Percentiles rank a stretch among this genome's conserved stretches.
Evolutionary conservation across 495 filamentous ascomycete species (phyloP).

Genomic region (Xylaria curta): DNA sequence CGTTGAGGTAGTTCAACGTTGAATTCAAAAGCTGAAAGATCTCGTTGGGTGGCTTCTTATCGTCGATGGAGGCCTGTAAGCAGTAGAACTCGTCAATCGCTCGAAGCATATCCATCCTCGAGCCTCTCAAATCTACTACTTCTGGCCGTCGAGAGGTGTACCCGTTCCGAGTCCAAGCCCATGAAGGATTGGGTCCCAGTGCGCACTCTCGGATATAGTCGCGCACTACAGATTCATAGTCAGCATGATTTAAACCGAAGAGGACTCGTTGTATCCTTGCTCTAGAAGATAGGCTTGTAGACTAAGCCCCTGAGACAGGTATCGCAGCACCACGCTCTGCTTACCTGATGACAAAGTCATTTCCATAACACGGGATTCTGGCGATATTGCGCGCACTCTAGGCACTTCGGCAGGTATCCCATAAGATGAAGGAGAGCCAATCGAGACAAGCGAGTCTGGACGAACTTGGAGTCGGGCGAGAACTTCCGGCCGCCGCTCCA

Average conservation of each 20-base stretch:
- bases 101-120: slow-evolving; percentile 20
- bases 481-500: slow-evolving; percentile 25
- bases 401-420: slow-evolving; percentile 10
- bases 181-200: slow-evolving; percentile 14
- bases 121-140: slow-evolving; percentile 7
- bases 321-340: background rate
- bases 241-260: slow-evolving; percentile 10
- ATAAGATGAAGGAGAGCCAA: slow-evolving; percentile 15
- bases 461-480: slow-evolving; percentile 23
- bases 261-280: background rate
- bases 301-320: background rate
- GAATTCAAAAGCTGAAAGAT: slow-evolving; percentile 26
- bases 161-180: slow-evolving; percentile 18
- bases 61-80: slow-evolving; percentile 26
- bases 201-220: slow-evolving; percentile 26
- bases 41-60: slow-evolving; percentile 12
- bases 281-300: background rate
- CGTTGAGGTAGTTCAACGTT: slow-evolving; percentile 23
- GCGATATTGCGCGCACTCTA: slow-evolving; percentile 19
- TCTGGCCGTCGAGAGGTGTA: slow-evolving; percentile 13
- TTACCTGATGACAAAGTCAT: slow-evolving; percentile 26
- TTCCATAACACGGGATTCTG: slow-evolving; percentile 26
- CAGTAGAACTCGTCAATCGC: slow-evolving; percentile 29
- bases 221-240: slow-evolving; percentile 22
- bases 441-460: background rate